Percentiles rank a stretch among this genome's conserved stretches.
Evolutionary conservation across 1,139 yeast species (phyloP).

Genomic region (Protomyces macrosporus): DNA sequence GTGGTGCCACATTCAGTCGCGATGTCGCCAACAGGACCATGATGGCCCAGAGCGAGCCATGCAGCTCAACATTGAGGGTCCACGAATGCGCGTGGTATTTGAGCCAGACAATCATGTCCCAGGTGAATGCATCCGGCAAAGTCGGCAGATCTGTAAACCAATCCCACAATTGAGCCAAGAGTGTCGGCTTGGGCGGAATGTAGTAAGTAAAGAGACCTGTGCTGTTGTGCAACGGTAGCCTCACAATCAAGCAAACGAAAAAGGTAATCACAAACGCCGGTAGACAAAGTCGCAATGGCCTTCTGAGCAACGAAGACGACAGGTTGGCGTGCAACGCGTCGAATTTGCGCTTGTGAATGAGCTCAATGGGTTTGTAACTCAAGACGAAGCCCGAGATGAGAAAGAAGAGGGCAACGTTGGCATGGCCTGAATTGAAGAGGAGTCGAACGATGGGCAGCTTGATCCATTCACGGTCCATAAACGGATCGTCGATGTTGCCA

Average conservation of each 20-base stretch:
- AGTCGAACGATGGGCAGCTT: constrained; percentile 12
- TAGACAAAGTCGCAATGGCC: constrained; percentile 4
- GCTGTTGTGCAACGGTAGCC: constrained; percentile 4
- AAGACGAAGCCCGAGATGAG: constrained; percentile 17
- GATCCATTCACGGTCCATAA: constrained; percentile 7
- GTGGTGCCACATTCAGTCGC: constrained; percentile 4
- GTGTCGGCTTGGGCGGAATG: constrained; percentile 5
- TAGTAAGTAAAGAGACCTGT: not conserved
- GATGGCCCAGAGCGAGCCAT: constrained; percentile 15
- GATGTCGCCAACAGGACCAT: constrained; percentile 10
- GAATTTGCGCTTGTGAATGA: constrained; percentile 1
- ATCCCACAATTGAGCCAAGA: constrained; percentile 5
- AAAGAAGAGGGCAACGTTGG: constrained; percentile 19
- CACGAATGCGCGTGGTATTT: constrained; percentile 21
- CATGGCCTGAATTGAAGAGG: constrained; percentile 18
- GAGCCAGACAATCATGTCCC: constrained; percentile 22
- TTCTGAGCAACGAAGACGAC: constrained; percentile 9
- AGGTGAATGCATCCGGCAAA: constrained; percentile 11
- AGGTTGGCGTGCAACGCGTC: constrained; percentile 12
- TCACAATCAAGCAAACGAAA: constrained; percentile 5
- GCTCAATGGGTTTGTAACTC: constrained; percentile 17
- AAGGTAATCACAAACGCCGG: constrained; percentile 18
- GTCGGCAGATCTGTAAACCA: constrained; percentile 2
- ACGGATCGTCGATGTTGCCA: constrained; percentile 10
- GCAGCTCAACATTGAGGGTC: constrained; percentile 21